Percentiles rank a stretch among this genome's conserved stretches.
phyloP scores from a whole-genome alignment of 2,329 filamentous ascomycete genomes.

The Talaromyces sp. region DNA sequence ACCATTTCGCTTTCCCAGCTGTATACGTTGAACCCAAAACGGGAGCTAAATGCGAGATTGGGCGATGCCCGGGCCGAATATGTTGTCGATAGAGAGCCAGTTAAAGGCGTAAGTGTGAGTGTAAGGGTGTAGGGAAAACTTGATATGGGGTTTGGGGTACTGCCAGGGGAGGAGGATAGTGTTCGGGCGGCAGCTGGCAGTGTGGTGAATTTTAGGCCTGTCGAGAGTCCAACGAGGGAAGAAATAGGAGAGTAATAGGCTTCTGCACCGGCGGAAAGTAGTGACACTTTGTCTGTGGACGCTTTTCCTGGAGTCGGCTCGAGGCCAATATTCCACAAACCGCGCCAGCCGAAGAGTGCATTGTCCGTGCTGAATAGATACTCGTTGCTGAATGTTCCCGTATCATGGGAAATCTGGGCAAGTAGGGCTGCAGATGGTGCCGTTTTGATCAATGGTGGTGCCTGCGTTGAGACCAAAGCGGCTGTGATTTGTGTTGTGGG shows the following conservation, averaged over 20 bases:
- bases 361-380: constrained; percentile 91
- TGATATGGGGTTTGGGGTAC: constrained; percentile 43
- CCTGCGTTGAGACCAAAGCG: constrained; percentile 49
- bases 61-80: constrained; percentile 87
- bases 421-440: constrained; percentile 45
- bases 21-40: constrained; percentile 96
- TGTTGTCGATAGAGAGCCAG: constrained; percentile 86
- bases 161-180: constrained; percentile 20
- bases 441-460: constrained; percentile 40
- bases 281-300: constrained; percentile 49
- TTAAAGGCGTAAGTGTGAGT: constrained; percentile 86
- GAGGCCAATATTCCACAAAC: constrained; percentile 89
- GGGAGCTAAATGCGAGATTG: constrained; percentile 79
- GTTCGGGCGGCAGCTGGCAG: constrained; percentile 55
- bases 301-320: constrained; percentile 33
- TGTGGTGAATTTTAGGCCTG: constrained; percentile 85
- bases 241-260: constrained; percentile 94
- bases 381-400: constrained; percentile 82
- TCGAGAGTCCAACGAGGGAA: constrained; percentile 86
- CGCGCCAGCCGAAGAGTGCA: constrained; percentile 78
- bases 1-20: constrained; percentile 95
- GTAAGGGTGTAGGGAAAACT: constrained; percentile 93
- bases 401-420: constrained; percentile 62
- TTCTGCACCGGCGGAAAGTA: constrained; percentile 88
- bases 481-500: constrained; percentile 76